Conservation (phyloP, 306 rosid species). For the Begonia peltatifolia region DNA sequence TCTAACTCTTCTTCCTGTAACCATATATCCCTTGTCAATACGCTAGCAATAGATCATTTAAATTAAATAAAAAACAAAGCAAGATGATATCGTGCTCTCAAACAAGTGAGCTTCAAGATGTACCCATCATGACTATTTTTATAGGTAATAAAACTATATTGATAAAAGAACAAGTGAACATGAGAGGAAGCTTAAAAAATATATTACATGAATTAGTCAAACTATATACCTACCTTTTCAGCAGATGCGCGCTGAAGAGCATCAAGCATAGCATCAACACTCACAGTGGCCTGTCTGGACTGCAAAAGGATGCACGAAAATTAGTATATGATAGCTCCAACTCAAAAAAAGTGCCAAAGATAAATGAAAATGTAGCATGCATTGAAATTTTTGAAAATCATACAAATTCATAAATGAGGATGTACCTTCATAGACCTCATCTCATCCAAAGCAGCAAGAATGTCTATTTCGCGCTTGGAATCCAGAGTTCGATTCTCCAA, state of each 20-base stretch:
- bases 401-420: neutral
- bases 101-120: neutral
- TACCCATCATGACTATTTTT: neutral
- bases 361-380: neutral
- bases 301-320: conserved; percentile 16
- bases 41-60: neutral
- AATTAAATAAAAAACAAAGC: neutral
- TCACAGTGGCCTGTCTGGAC: conserved; percentile 86
- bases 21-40: conserved; percentile 6
- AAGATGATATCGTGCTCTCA: neutral
- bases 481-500: conserved; percentile 79
- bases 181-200: no score
- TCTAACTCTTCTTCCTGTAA: conserved; percentile 61
- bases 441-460: conserved; percentile 89
- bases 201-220: no score
- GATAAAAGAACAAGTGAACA: no score
- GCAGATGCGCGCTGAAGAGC: conserved; percentile 55
- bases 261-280: conserved; percentile 76
- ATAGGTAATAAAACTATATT: no score
- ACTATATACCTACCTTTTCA: conserved; percentile 25
- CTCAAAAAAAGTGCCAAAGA: neutral
- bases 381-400: neutral
- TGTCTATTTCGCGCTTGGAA: conserved; percentile 67
- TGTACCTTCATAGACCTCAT: conserved; percentile 92
- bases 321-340: neutral